Percentiles rank a stretch among this genome's conserved stretches.
These are phyloP conservation scores for Pyronema omphalodes DNA, from an alignment of 495 filamentous ascomycete genomes.

Conservation along the genomic window DNA sequence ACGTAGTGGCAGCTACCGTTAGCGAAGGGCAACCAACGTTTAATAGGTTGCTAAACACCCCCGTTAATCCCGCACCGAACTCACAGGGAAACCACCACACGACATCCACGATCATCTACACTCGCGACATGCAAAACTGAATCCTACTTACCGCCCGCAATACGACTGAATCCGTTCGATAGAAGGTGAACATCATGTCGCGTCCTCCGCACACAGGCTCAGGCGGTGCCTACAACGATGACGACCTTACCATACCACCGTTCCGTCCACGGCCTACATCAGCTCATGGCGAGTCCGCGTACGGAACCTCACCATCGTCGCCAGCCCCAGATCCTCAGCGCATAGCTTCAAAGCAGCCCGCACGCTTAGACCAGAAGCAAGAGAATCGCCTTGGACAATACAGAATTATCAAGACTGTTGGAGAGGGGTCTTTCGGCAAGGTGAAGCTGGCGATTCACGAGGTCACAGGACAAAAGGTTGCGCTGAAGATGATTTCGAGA, in stretches of 20 bases:
- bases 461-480: constrained; percentile 80
- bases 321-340: neutral
- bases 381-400: constrained; percentile 81
- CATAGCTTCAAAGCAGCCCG: constrained; percentile 11
- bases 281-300: neutral
- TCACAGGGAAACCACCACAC: neutral
- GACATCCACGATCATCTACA: neutral
- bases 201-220: constrained; percentile 1
- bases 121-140: too few relatives aligned
- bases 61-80: neutral
- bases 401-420: constrained; percentile 71
- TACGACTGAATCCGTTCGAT: too few relatives aligned
- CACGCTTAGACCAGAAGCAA: constrained; percentile 18
- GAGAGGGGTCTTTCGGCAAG: constrained; percentile 95
- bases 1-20: neutral
- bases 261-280: constrained; percentile 29
- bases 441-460: constrained; percentile 90
- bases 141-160: too few relatives aligned
- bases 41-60: too few relatives aligned
- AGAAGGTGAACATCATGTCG: neutral
- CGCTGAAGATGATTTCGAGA: constrained; percentile 88
- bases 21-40: too few relatives aligned
- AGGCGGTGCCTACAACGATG: constrained; percentile 14
- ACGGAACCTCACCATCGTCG: neutral
- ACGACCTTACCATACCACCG: constrained; percentile 32